A percentile compares a stretch with the other conserved stretches of the same genome.
Evolutionary conservation across 768 basidiomycete species (phyloP).

Genomic region (Psilocybe tampanensis): DNA sequence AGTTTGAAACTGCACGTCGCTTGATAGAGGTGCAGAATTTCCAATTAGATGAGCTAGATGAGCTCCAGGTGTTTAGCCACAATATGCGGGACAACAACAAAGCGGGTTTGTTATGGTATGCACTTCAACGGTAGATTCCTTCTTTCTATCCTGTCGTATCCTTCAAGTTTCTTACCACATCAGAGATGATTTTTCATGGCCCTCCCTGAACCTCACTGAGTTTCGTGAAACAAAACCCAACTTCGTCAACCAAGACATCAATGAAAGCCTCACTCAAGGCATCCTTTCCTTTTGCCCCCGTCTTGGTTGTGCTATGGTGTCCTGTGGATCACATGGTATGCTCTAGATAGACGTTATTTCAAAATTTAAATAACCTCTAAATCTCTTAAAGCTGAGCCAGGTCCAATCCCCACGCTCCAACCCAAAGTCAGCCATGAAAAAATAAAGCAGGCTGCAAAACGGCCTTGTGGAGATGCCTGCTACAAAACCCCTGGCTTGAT

Average conservation of each 20-base stretch:
- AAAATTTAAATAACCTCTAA: background rate
- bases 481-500: constrained; percentile 7
- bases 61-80: constrained; percentile 27
- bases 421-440: constrained; percentile 3
- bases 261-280: constrained; percentile 31
- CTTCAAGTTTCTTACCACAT: background rate
- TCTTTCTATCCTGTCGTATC: background rate
- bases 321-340: constrained; percentile 41
- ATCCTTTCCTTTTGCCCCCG: constrained; percentile 46
- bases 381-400: background rate
- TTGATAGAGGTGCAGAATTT: constrained; percentile 34
- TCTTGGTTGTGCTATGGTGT: constrained; percentile 41
- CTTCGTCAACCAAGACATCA: constrained; percentile 29
- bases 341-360: background rate
- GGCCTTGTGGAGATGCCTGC: constrained; percentile 9
- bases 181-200: constrained; percentile 45
- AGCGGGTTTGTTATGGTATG: constrained; percentile 46
- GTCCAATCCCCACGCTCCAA: constrained; percentile 1
- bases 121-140: constrained; percentile 39
- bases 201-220: constrained; percentile 21
- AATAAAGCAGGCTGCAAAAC: background rate
- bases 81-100: constrained; percentile 21
- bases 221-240: constrained; percentile 7
- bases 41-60: constrained; percentile 37
- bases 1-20: constrained; percentile 44